Evolutionary conservation across 2,329 filamentous ascomycete genomes (phyloP).

Genomic region (Myriosclerotinia duriaeana): DNA sequence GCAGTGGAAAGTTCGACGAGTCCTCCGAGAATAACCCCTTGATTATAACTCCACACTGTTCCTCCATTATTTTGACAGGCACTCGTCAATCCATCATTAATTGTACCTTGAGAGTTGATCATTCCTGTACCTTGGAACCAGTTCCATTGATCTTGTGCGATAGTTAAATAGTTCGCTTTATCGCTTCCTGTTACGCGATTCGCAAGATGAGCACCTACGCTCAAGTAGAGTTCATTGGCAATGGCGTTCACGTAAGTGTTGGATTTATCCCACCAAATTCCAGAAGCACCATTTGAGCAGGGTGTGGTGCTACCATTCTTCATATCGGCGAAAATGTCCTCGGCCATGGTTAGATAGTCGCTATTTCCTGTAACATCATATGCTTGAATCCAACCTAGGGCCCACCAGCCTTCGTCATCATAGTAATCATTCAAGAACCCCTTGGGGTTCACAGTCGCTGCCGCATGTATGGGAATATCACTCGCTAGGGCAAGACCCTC

Average conservation of each 20-base stretch:
- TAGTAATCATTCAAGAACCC: constrained; percentile 56
- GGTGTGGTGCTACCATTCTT: constrained; percentile 50
- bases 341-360: constrained; percentile 54
- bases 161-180: constrained; percentile 54
- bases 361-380: constrained; percentile 54
- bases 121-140: constrained; percentile 53
- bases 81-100: constrained; percentile 53
- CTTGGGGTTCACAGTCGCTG: constrained; percentile 27
- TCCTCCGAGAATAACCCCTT: constrained; percentile 60
- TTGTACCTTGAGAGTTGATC: constrained; percentile 48
- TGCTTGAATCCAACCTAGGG: constrained; percentile 57
- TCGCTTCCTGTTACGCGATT: constrained; percentile 53
- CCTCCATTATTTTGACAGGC: constrained; percentile 51
- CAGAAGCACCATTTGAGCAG: constrained; percentile 45
- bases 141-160: constrained; percentile 49
- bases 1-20: constrained; percentile 57
- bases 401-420: constrained; percentile 66
- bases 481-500: neutral
- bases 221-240: constrained; percentile 57
- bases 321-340: constrained; percentile 58
- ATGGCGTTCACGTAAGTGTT: constrained; percentile 57
- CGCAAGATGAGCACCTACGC: constrained; percentile 54
- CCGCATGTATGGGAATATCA: neutral
- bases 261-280: constrained; percentile 56
- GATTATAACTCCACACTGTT: constrained; percentile 55